Conservation (phyloP, 345 rosid species). For the Sonneratia caseolaris region DNA sequence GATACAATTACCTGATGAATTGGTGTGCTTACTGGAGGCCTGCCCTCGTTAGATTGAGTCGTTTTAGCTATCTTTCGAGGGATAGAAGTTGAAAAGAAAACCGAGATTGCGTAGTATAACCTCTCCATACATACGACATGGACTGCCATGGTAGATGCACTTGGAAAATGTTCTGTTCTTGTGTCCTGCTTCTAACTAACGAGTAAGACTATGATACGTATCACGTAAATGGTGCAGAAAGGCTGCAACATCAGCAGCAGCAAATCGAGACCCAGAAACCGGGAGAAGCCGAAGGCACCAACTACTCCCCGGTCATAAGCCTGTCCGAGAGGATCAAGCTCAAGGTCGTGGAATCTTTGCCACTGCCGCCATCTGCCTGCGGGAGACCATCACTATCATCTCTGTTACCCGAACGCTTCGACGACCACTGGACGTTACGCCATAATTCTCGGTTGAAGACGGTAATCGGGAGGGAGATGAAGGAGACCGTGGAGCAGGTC, state of each 20-base stretch:
- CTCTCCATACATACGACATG: too few species aligned
- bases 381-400: not conserved
- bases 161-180: too few species aligned
- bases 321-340: not conserved
- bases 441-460: not conserved
- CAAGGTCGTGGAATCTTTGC: not conserved
- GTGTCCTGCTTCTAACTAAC: too few species aligned
- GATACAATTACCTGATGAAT: too few species aligned
- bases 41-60: too few species aligned
- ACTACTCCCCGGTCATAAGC: not conserved
- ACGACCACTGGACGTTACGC: not conserved
- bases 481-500: conserved; percentile 59
- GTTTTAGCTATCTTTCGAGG: too few species aligned
- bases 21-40: too few species aligned
- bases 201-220: too few species aligned
- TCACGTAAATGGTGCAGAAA: not conserved
- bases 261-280: not conserved
- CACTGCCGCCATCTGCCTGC: not conserved
- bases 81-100: too few species aligned
- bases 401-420: not conserved
- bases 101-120: too few species aligned
- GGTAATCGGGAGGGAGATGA: conserved; percentile 41
- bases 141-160: too few species aligned
- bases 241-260: not conserved
- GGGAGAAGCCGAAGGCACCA: not conserved